phyloP scores from a whole-genome alignment of 2,329 filamentous ascomycete species.

The Colletotrichum shisoi region DNA sequence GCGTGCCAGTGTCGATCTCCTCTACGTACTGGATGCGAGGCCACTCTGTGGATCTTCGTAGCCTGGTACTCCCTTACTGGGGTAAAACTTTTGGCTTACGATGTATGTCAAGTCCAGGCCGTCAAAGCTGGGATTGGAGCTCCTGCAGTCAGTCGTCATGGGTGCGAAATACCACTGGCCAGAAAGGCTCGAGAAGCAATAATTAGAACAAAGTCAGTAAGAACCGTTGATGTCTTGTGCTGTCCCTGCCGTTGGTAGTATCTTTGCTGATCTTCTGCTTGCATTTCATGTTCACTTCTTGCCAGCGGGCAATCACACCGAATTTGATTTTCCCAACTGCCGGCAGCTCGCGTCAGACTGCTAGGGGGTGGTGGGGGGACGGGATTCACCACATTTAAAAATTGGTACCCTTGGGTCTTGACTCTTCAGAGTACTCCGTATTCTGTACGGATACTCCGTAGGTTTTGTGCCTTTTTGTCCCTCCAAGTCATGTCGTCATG shows the following conservation, averaged over 20 bases:
- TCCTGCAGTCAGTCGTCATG: not conserved
- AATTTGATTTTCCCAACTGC: not conserved
- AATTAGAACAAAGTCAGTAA: not conserved
- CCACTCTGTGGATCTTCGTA: not conserved
- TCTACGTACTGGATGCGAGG: not conserved
- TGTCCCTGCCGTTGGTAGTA: not conserved
- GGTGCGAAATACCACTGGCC: not conserved
- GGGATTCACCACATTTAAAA: too few relatives aligned
- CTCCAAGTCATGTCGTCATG: slow-evolving; percentile 15
- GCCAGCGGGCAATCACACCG: not conserved
- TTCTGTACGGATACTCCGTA: too few relatives aligned
- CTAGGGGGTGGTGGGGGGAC: too few relatives aligned
- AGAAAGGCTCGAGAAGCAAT: not conserved
- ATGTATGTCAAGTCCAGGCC: not conserved
- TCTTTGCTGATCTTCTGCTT: not conserved
- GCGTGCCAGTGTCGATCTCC: slow-evolving; percentile 17
- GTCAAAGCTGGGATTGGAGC: not conserved
- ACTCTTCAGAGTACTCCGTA: too few relatives aligned
- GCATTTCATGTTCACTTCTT: not conserved
- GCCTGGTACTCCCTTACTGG: not conserved
- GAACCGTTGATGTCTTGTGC: not conserved
- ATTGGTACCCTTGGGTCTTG: too few relatives aligned
- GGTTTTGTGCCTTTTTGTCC: not conserved
- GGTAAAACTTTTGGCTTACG: not conserved
- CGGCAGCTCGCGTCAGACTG: too few relatives aligned